These are phyloP conservation scores for Cercospora sp. DNA, from an alignment of 2,329 filamentous ascomycete species.

Conservation along the genomic window DNA sequence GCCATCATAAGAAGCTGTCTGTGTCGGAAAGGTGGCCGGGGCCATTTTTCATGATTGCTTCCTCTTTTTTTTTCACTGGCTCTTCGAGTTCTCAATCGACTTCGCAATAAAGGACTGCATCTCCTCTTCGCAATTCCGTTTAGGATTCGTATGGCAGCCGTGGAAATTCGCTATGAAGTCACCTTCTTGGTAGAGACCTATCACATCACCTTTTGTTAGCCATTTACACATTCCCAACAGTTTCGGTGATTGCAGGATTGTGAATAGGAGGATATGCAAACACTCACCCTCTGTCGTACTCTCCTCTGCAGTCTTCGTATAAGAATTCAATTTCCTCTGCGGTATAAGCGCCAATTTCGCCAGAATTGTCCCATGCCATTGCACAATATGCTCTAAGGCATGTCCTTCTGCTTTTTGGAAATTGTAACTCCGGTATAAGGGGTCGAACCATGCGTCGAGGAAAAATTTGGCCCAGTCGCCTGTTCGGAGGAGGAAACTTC, in stretches of 20 bases:
- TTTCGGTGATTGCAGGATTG: neutral
- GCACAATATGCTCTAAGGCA: slow-evolving; percentile 67
- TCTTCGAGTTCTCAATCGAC: neutral
- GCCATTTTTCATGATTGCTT: neutral
- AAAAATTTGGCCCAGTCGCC: slow-evolving; percentile 93
- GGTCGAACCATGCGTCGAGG: slow-evolving; percentile 93
- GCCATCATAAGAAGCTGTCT: no score
- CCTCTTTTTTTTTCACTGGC: neutral
- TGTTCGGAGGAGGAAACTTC: slow-evolving; percentile 76
- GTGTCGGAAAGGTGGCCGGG: no score
- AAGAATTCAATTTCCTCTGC: slow-evolving; percentile 79
- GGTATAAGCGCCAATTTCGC: slow-evolving; percentile 88
- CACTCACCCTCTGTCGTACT: slow-evolving; percentile 31
- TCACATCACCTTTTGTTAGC: neutral
- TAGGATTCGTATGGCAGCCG: slow-evolving; percentile 61
- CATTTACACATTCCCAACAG: neutral
- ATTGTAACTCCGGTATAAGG: slow-evolving; percentile 88
- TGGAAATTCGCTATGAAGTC: slow-evolving; percentile 81
- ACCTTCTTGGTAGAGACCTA: slow-evolving; percentile 68
- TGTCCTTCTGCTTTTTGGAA: slow-evolving; percentile 94
- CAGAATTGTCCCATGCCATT: slow-evolving; percentile 93
- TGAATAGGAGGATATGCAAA: no score
- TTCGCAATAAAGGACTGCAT: slow-evolving; percentile 56
- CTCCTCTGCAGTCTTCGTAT: slow-evolving; percentile 54
- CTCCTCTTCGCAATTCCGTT: slow-evolving; percentile 65